phyloP scores from a whole-genome alignment of 1,284 basidiomycete species.

The Cryptococcus sp. region DNA sequence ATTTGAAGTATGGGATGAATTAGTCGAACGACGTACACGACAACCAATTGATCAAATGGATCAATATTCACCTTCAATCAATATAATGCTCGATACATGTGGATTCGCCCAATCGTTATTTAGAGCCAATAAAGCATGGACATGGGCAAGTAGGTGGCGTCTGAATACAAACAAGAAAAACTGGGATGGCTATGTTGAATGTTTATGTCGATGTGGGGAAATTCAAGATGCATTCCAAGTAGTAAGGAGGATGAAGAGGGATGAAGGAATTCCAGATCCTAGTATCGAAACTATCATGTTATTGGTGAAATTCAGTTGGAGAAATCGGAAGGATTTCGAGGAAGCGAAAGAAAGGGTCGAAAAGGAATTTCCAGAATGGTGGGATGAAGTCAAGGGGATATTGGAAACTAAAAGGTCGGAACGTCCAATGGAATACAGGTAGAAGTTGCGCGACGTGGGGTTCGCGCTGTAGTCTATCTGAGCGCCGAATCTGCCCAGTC shows the following conservation, averaged over 20 bases:
- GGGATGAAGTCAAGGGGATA: conserved; percentile 18
- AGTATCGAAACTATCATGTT: conserved; percentile 41
- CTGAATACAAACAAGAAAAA: conserved; percentile 55
- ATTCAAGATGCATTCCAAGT: conserved; percentile 65
- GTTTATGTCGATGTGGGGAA: conserved; percentile 66
- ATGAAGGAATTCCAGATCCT: conserved; percentile 14
- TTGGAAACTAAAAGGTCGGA: neutral
- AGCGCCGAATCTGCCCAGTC: too few relatives aligned
- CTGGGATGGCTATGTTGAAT: conserved; percentile 82
- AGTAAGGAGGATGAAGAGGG: conserved; percentile 61
- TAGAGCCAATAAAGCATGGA: conserved; percentile 56
- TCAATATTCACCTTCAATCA: conserved; percentile 62
- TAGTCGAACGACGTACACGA: conserved; percentile 55
- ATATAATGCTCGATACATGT: conserved; percentile 79
- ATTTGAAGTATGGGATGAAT: conserved; percentile 73
- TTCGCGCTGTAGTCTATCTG: too few relatives aligned
- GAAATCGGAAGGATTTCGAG: conserved; percentile 8
- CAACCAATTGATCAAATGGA: conserved; percentile 45
- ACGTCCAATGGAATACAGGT: too few relatives aligned
- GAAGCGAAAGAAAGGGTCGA: conserved; percentile 15
- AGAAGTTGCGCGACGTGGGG: too few relatives aligned
- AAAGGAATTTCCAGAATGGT: conserved; percentile 27
- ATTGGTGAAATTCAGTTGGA: conserved; percentile 45
- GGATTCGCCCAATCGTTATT: conserved; percentile 57
- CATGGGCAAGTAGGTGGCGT: conserved; percentile 53